Base-by-base conservation (phyloP, 2,329 filamentous ascomycete species). In the Verticillium nubilum region DNA sequence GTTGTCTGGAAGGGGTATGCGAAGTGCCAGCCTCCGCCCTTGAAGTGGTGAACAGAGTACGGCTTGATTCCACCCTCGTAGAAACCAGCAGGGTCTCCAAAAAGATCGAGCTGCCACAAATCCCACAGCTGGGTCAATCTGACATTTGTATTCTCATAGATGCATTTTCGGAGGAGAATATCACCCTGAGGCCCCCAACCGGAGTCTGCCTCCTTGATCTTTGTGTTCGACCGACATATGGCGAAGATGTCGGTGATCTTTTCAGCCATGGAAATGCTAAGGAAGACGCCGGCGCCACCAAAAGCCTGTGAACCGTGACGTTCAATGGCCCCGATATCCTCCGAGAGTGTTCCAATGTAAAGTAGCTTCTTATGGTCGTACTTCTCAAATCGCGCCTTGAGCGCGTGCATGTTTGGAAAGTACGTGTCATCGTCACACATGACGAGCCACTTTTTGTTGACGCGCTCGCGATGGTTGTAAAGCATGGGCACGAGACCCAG, bases 351-450 rank as follows among this genome's bases (percentile, higher is more conserved):
- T 52, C 85, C 85, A 52, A 87, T 77, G 67, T 87, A 88, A 66
- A 84, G 78, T 60, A 80, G 76, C 54, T 77, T 71, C 1, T 71
- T 75, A 60, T 81, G 72, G 64, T 87, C 81, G 66, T 80, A 84
- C 4, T 75, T 70, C n/a, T 71, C 72, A 50, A 87, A 75, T 54
- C 76, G 80, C 37, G 81, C 73, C 3, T 80, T 74, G 13, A 88
- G 72, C 12, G 72, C 77, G 58, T 84, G 74, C 69, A 86, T 84
- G 60, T 80, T 85, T 5, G 81, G 79, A 74, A 87, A 87, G 68
- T 86, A 87, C 3, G 85, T 88, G 63, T 88, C 85, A 64, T 88
- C 85, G 64, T 88, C 85, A 67, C 85, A 86, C 15, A 83, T 78
- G 15, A 85, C 83, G 1, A 84, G 76, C 85, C 85, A 88, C 64